phyloP scores from a whole-genome alignment of 1,284 basidiomycete genomes.

The Rugosomyces carneus region DNA sequence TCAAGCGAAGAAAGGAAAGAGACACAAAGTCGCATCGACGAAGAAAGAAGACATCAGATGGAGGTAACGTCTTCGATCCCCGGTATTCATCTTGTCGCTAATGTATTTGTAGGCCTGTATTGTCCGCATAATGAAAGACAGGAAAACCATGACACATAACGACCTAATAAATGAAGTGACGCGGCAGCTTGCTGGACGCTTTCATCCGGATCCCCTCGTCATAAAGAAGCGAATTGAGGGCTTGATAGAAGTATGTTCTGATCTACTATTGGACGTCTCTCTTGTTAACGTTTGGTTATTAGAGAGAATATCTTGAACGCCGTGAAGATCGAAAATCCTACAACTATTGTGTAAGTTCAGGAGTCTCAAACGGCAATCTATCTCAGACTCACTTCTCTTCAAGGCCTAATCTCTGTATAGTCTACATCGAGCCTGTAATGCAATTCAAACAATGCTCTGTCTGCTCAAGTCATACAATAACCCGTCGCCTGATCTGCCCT shows the following conservation, averaged over 20 bases:
- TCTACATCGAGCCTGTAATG: slow-evolving; percentile 7
- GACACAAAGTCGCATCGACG: slow-evolving; percentile 87
- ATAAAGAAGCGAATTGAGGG: slow-evolving; percentile 96
- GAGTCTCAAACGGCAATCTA: neutral
- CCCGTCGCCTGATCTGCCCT: neutral
- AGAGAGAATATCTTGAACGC: slow-evolving; percentile 80
- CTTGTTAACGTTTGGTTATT: slow-evolving; percentile 3
- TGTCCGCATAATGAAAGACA: slow-evolving; percentile 96
- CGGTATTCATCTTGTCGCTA: neutral
- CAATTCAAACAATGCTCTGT: no score
- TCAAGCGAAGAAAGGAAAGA: slow-evolving; percentile 84
- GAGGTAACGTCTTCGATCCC: slow-evolving; percentile 59
- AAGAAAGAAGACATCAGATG: slow-evolving; percentile 86
- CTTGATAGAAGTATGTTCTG: slow-evolving; percentile 77
- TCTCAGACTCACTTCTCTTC: neutral
- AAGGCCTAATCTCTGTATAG: slow-evolving; percentile 19
- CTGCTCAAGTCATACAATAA: no score
- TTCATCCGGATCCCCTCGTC: slow-evolving; percentile 77
- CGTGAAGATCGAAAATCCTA: slow-evolving; percentile 79
- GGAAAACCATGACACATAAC: slow-evolving; percentile 86
- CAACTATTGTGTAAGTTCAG: slow-evolving; percentile 57
- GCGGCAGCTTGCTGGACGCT: slow-evolving; percentile 77
- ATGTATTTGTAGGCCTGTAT: slow-evolving; percentile 73
- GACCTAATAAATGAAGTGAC: slow-evolving; percentile 92
- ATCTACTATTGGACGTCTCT: neutral